Conservation (phyloP, 805 yeast species). For the Kodamaea kaohsiungensis region DNA sequence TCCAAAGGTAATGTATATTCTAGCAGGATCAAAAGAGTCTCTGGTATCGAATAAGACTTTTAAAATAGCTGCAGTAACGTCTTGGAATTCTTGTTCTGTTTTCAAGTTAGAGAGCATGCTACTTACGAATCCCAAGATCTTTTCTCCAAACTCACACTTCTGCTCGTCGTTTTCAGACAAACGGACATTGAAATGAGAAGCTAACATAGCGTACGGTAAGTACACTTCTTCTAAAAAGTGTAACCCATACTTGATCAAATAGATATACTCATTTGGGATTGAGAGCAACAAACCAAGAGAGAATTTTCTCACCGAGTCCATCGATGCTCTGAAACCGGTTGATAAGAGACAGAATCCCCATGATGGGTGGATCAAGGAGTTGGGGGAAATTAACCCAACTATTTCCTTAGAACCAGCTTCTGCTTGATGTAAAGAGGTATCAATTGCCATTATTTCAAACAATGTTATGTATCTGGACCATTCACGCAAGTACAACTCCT, state of each 20-base stretch:
- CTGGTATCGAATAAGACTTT: slow-evolving; percentile 48
- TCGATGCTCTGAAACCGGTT: slow-evolving; percentile 72
- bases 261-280: slow-evolving; percentile 47
- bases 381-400: slow-evolving; percentile 48
- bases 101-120: slow-evolving; percentile 32
- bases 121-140: slow-evolving; percentile 47
- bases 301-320: slow-evolving; percentile 74
- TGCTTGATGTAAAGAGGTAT: slow-evolving; percentile 83
- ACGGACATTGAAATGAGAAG: slow-evolving; percentile 57
- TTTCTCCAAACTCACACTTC: slow-evolving; percentile 60
- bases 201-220: slow-evolving; percentile 62
- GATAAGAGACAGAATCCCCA: slow-evolving; percentile 78
- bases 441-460: slow-evolving; percentile 79
- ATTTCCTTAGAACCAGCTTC: slow-evolving; percentile 74
- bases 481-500: slow-evolving; percentile 38
- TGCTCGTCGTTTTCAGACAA: slow-evolving; percentile 24
- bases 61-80: slow-evolving; percentile 34
- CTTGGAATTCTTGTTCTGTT: slow-evolving; percentile 22
- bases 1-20: slow-evolving; percentile 61
- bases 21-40: slow-evolving; percentile 67
- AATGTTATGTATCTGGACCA: slow-evolving; percentile 78
- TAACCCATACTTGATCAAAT: slow-evolving; percentile 34
- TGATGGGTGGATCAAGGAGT: slow-evolving; percentile 56
- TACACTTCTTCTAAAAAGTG: slow-evolving; percentile 48
- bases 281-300: slow-evolving; percentile 56